These are phyloP conservation scores for Fraxinus nigra DNA, from an alignment of 305 asterid genomes.

Conservation along the genomic window DNA sequence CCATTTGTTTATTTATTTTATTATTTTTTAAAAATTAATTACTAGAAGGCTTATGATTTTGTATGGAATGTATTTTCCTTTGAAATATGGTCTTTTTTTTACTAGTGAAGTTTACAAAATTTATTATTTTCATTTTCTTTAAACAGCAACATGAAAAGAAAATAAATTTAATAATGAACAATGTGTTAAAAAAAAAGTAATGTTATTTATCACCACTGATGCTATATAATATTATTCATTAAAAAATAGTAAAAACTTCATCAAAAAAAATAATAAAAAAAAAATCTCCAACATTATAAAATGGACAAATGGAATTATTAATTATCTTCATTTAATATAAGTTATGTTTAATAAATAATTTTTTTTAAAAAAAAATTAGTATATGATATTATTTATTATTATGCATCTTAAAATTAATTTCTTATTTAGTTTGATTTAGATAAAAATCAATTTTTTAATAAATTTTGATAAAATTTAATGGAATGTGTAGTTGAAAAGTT, in stretches of 20 bases:
- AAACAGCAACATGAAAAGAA: neutral
- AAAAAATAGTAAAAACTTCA: no score
- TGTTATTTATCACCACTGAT: no score
- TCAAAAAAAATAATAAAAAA: neutral
- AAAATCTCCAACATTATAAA: neutral
- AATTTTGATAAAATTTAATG: no score
- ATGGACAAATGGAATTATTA: neutral
- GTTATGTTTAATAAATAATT: neutral
- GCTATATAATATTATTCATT: no score
- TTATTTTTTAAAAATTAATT: no score
- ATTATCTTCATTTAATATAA: neutral
- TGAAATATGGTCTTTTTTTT: neutral
- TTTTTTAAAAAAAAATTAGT: no score
- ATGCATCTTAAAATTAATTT: neutral
- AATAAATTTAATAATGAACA: no score
- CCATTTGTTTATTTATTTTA: neutral
- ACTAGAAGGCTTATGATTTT: neutral
- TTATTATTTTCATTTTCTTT: neutral
- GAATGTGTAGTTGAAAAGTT: neutral
- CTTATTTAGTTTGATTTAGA: neutral
- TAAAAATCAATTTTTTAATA: no score
- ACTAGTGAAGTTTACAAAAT: neutral
- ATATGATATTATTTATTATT: no score
- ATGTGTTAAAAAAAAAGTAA: neutral
- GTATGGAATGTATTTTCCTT: neutral